These are phyloP conservation scores for Aspergillus ochraceus DNA, from an alignment of 2,329 filamentous ascomycete genomes.

Conservation along the genomic window DNA sequence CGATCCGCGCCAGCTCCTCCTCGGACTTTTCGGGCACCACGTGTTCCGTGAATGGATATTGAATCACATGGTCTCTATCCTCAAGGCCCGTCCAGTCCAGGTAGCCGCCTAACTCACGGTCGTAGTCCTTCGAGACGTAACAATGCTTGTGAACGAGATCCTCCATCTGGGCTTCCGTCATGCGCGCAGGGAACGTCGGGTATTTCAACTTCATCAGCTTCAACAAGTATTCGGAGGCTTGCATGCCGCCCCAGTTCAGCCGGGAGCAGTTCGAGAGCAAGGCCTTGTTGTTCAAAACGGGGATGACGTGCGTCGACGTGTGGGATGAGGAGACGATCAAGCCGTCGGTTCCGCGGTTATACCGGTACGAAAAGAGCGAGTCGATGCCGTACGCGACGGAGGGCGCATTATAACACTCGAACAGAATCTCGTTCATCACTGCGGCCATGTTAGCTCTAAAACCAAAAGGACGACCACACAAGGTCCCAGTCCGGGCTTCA, in stretches of 20 bases:
- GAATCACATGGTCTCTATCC: slow-evolving; percentile 82
- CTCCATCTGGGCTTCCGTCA: slow-evolving; percentile 84
- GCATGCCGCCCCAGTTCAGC: slow-evolving; percentile 91
- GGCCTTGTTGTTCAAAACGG: slow-evolving; percentile 82
- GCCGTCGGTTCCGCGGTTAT: slow-evolving; percentile 85
- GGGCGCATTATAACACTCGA: slow-evolving; percentile 91
- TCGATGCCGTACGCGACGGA: slow-evolving; percentile 93
- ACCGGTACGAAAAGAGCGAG: slow-evolving; percentile 90
- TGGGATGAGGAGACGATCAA: slow-evolving; percentile 90
- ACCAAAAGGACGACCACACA: not conserved
- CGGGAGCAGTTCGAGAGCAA: slow-evolving; percentile 82
- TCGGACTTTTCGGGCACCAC: slow-evolving; percentile 87
- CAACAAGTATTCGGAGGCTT: slow-evolving; percentile 85
- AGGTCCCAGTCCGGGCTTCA: slow-evolving; percentile 14
- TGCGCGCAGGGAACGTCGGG: slow-evolving; percentile 80
- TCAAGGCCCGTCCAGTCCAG: slow-evolving; percentile 92
- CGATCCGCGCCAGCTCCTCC: slow-evolving; percentile 85
- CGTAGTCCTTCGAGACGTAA: slow-evolving; percentile 83
- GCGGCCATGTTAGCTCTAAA: slow-evolving; percentile 20
- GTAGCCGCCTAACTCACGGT: slow-evolving; percentile 71
- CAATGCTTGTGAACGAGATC: slow-evolving; percentile 85
- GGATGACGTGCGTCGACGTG: slow-evolving; percentile 92
- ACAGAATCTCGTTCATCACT: slow-evolving; percentile 97
- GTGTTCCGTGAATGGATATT: slow-evolving; percentile 92
- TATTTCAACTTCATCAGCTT: slow-evolving; percentile 92